A percentile compares a stretch with the other conserved stretches of the same genome.
Evolutionary conservation across 805 yeast genomes (phyloP).

Genomic region (Candida corydali): DNA sequence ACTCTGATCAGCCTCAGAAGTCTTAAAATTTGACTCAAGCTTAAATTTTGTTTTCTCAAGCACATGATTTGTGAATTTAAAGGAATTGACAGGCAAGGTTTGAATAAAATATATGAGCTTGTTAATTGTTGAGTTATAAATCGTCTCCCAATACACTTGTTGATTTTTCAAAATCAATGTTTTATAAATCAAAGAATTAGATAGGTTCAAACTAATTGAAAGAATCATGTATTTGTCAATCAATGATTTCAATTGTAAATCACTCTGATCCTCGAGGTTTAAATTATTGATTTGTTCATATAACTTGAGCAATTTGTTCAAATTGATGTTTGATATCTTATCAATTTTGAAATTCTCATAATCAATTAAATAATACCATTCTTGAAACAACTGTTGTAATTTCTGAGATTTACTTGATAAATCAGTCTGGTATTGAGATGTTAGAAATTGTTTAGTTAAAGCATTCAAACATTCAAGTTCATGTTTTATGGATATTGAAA

Average conservation of each 20-base stretch:
- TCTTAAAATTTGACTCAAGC: slow-evolving; percentile 4
- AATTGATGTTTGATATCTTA: slow-evolving; percentile 9
- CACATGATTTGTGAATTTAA: slow-evolving; percentile 12
- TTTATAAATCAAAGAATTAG: slow-evolving; percentile 30
- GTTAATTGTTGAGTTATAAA: slow-evolving; percentile 20
- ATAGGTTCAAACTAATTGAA: slow-evolving; percentile 21
- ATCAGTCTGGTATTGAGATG: slow-evolving; percentile 13
- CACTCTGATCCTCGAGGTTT: slow-evolving; percentile 2
- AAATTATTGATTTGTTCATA: slow-evolving; percentile 8
- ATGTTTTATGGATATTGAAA: slow-evolving; percentile 20
- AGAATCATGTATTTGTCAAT: slow-evolving; percentile 22
- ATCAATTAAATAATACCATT: slow-evolving; percentile 18
- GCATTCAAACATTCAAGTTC: slow-evolving; percentile 19
- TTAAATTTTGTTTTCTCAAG: slow-evolving; percentile 1
- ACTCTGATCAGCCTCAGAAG: slow-evolving; percentile 14
- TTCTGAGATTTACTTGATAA: not conserved
- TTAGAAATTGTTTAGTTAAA: slow-evolving; percentile 19
- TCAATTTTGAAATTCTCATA: slow-evolving; percentile 17
- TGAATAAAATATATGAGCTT: slow-evolving; percentile 33
- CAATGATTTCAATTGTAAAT: slow-evolving; percentile 10
- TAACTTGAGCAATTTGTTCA: slow-evolving; percentile 10
- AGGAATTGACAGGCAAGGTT: slow-evolving; percentile 26
- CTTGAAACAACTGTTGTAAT: slow-evolving; percentile 20
- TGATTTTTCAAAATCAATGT: slow-evolving; percentile 30
- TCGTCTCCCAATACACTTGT: slow-evolving; percentile 31